Conservation (phyloP, 768 basidiomycete genomes). For the Austroboletus eburneus region DNA sequence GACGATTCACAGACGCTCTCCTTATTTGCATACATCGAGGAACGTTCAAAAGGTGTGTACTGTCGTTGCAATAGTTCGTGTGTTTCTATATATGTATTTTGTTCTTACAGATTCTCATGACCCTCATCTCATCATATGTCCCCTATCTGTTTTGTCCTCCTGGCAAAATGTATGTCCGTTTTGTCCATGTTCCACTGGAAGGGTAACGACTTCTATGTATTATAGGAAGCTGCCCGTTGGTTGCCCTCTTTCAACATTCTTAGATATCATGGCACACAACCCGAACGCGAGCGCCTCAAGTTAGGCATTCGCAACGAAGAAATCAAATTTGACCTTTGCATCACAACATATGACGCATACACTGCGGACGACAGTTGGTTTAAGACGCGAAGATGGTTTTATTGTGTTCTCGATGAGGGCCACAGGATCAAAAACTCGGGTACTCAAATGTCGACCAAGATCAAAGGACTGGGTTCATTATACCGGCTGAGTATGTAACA, state of each 20-base stretch:
- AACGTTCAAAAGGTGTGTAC: conserved; percentile 40
- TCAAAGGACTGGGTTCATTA: conserved; percentile 53
- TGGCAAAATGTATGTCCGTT: conserved; percentile 47
- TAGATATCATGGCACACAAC: conserved; percentile 57
- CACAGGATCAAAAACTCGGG: conserved; percentile 72
- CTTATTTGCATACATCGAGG: conserved; percentile 65
- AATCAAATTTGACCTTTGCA: conserved; percentile 42
- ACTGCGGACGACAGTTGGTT: conserved; percentile 56
- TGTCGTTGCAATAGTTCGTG: not conserved
- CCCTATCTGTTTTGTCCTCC: conserved; percentile 60
- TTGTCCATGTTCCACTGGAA: not conserved
- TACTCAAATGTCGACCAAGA: conserved; percentile 46
- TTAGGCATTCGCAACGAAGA: conserved; percentile 35
- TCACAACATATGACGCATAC: conserved; percentile 69
- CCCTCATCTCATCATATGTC: conserved; percentile 71
- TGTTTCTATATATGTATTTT: not conserved
- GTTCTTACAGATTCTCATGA: conserved; percentile 35
- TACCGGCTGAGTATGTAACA: conserved; percentile 48
- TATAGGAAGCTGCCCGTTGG: conserved; percentile 53
- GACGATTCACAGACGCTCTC: conserved; percentile 43
- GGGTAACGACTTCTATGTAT: conserved; percentile 1
- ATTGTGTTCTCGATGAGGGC: conserved; percentile 61
- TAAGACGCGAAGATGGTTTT: conserved; percentile 54
- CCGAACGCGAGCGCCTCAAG: conserved; percentile 56
- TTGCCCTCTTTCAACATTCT: conserved; percentile 47